These are phyloP conservation scores for Cutaneotrichosporon cavernicola DNA, from an alignment of 1,284 basidiomycete genomes.

Conservation along the genomic window DNA sequence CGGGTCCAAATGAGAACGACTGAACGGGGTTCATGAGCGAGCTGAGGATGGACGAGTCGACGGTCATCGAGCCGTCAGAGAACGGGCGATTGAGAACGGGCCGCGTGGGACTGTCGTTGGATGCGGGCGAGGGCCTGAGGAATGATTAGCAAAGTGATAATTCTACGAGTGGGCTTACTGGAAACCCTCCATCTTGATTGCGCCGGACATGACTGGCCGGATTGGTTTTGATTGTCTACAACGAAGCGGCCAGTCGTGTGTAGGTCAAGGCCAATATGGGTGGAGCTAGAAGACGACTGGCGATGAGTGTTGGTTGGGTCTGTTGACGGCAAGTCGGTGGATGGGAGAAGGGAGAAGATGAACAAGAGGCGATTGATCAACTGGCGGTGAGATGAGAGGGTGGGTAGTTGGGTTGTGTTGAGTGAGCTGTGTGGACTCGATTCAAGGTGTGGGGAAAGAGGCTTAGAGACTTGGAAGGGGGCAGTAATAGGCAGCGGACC, in stretches of 20 bases:
- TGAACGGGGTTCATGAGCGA: slow-evolving; percentile 33
- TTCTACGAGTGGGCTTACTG: slow-evolving; percentile 22
- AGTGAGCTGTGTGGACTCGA: too few species aligned
- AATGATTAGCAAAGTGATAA: neutral
- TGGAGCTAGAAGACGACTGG: neutral
- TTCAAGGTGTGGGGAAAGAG: neutral
- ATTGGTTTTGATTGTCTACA: neutral
- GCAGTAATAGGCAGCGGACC: too few species aligned
- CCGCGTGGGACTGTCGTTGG: slow-evolving; percentile 28
- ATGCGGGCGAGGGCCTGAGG: slow-evolving; percentile 12
- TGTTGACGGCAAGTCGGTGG: neutral
- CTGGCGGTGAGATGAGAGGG: neutral
- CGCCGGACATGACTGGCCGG: slow-evolving; percentile 22
- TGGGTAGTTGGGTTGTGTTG: neutral
- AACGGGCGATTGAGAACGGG: slow-evolving; percentile 41
- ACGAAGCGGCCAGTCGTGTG: neutral
- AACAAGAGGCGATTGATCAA: neutral
- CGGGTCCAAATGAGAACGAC: slow-evolving; percentile 22
- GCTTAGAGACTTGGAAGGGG: neutral
- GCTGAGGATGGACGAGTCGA: slow-evolving; percentile 42
- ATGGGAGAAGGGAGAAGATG: neutral
- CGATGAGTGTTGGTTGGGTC: neutral
- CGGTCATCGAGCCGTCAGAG: slow-evolving; percentile 47
- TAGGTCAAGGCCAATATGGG: neutral
- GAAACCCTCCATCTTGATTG: slow-evolving; percentile 40